Base-by-base conservation (phyloP, 148 eudicot species). In the Rhododendron molle region DNA sequence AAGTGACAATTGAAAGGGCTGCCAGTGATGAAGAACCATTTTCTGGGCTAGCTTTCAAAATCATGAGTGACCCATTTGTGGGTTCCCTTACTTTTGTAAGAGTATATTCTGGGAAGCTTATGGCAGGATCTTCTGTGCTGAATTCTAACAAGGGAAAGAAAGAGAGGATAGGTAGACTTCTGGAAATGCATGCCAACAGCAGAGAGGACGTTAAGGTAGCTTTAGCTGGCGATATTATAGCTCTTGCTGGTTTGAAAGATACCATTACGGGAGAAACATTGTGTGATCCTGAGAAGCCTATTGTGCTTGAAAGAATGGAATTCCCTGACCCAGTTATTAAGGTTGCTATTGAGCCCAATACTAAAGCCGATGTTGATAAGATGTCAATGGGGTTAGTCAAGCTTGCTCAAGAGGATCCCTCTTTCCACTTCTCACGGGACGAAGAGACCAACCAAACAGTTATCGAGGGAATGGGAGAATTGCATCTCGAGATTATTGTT, bases 331-430 rank as follows among this genome's bases (percentile, higher is more conserved):
- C 99, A 85, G 99, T 95, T 67, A 97, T 97, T 20, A 97, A 97
- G 94, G 96, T 97, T 84, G 99, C 99, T 34, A 97, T 97, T 89
- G 99, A 97, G 81, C 99, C 99, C 43, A 97, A 95, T 88, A 97
- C 99, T 52, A 97, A 97, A 88, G 99, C 98, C 36, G 99, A 97
- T 87, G 87, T 95, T 80, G 99, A 97, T 88, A 95, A 89, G 89
- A 95, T 97, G 99, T 90, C 98, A 1, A 78, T 69, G 82, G 99
- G 99, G 67, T 88, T 97, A 16, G 78, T 95, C 52, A 97, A 95
- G 90, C 99, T 97, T 85, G 99, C 99, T 87, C 99, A 94, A 91
- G 99, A 97, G 92, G 99, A 97, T 86, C 99, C 99, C 4, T 97
- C 99, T 85, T 97, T 97, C 95, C 99, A 97, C 92, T 97, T 95